These are phyloP conservation scores for Curvularia sp. DNA, from an alignment of 2,329 filamentous ascomycete species.

Conservation along the genomic window DNA sequence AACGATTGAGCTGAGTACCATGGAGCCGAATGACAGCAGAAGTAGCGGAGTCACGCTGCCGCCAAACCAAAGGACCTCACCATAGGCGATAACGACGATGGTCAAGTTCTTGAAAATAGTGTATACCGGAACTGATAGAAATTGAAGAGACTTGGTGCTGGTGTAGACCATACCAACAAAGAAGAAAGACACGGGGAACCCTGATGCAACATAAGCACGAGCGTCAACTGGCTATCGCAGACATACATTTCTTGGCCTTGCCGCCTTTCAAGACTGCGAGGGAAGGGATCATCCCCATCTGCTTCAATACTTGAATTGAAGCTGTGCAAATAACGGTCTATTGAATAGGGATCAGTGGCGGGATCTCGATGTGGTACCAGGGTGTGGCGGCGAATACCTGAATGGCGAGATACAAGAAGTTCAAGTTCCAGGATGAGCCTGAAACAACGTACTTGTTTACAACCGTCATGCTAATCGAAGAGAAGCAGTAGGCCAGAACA, in stretches of 20 bases:
- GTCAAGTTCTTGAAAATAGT: slow-evolving; percentile 99
- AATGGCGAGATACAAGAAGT: slow-evolving; percentile 90
- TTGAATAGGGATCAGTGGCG: background rate
- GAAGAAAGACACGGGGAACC: slow-evolving; percentile 95
- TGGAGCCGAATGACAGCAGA: slow-evolving; percentile 91
- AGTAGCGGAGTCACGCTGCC: slow-evolving; percentile 86
- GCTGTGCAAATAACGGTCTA: slow-evolving; percentile 87
- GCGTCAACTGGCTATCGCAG: background rate
- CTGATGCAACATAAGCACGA: slow-evolving; percentile 53
- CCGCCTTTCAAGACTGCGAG: slow-evolving; percentile 78
- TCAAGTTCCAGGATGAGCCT: slow-evolving; percentile 88
- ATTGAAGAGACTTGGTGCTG: slow-evolving; percentile 92
- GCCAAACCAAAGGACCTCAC: slow-evolving; percentile 97
- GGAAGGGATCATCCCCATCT: slow-evolving; percentile 5
- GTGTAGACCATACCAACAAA: slow-evolving; percentile 99
- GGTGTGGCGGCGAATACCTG: slow-evolving; percentile 69
- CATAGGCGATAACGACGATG: slow-evolving; percentile 97
- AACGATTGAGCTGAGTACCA: slow-evolving; percentile 92
- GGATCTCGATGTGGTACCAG: background rate
- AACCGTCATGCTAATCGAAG: slow-evolving; percentile 97
- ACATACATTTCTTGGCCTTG: slow-evolving; percentile 89
- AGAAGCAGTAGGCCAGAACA: slow-evolving; percentile 87
- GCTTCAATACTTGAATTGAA: slow-evolving; percentile 68
- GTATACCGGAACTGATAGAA: slow-evolving; percentile 95
- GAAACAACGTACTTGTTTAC: slow-evolving; percentile 99